These are phyloP conservation scores for Aureobasidium namibiae DNA, from an alignment of 2,329 filamentous ascomycete species.

Conservation along the genomic window DNA sequence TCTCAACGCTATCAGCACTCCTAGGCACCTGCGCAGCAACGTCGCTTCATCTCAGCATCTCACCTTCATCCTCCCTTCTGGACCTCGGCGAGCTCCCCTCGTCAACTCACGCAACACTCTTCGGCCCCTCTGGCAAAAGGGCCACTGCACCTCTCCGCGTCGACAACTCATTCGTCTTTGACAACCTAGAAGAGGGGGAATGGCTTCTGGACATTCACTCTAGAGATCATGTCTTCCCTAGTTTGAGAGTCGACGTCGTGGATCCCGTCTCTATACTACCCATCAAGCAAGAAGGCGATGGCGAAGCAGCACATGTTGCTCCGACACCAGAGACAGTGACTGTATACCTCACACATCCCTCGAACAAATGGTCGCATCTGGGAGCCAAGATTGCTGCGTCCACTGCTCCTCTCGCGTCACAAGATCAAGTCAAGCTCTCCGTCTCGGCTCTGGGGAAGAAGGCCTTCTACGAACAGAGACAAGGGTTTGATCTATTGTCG, in stretches of 20 bases:
- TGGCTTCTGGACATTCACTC: slow-evolving; percentile 80
- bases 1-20: neutral
- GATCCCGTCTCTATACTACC: slow-evolving; percentile 22
- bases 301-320: slow-evolving; percentile 16
- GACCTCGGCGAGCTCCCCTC: slow-evolving; percentile 41
- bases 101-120: slow-evolving; percentile 57
- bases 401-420: slow-evolving; percentile 19
- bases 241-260: slow-evolving; percentile 70
- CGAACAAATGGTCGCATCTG: slow-evolving; percentile 83
- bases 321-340: slow-evolving; percentile 39
- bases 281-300: neutral
- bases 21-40: slow-evolving; percentile 24
- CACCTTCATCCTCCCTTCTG: slow-evolving; percentile 33
- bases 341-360: slow-evolving; percentile 78
- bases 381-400: slow-evolving; percentile 50
- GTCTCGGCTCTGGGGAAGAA: slow-evolving; percentile 56
- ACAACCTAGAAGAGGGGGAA: slow-evolving; percentile 59
- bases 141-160: slow-evolving; percentile 54
- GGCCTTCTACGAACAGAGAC: slow-evolving; percentile 68
- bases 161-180: slow-evolving; percentile 67
- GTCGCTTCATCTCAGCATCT: slow-evolving; percentile 45
- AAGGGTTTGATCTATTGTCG: slow-evolving; percentile 57
- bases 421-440: slow-evolving; percentile 46
- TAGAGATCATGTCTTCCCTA: slow-evolving; percentile 65
- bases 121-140: slow-evolving; percentile 29